phyloP scores from a whole-genome alignment of 106 monocot species.

The Dioscorea dumetorum region DNA sequence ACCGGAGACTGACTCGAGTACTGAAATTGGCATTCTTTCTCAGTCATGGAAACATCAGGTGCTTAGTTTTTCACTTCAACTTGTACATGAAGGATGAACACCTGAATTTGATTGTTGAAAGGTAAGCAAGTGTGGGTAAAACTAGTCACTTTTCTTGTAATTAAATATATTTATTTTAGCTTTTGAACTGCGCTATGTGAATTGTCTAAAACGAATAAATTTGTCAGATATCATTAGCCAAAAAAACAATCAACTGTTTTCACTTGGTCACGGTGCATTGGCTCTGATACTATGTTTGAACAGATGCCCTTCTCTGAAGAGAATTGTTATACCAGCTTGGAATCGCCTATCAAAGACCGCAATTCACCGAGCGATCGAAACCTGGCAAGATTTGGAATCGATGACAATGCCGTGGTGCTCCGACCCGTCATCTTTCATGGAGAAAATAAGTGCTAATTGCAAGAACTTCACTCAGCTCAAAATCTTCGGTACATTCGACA shows the following conservation, averaged over 20 bases:
- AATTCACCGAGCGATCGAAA: constrained; percentile 62
- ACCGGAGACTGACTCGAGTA: constrained; percentile 49
- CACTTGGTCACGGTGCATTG: too few relatives aligned
- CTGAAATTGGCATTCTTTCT: constrained; percentile 64
- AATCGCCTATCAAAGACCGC: constrained; percentile 80
- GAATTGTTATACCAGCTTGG: constrained; percentile 88
- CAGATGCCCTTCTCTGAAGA: constrained; percentile 60
- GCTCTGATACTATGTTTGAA: neutral
- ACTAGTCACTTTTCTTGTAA: too few relatives aligned
- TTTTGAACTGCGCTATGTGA: too few relatives aligned
- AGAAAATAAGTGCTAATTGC: constrained; percentile 71
- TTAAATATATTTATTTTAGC: too few relatives aligned
- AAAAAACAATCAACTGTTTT: too few relatives aligned
- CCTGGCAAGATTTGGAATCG: constrained; percentile 71
- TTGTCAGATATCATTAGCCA: too few relatives aligned
- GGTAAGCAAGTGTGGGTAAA: constrained; percentile 24
- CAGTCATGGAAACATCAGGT: constrained; percentile 54
- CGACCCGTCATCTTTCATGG: constrained; percentile 71
- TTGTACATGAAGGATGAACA: constrained; percentile 93
- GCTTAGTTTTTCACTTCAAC: constrained; percentile 80
- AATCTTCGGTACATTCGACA: constrained; percentile 75
- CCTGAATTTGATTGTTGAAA: constrained; percentile 66
- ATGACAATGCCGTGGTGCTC: constrained; percentile 77
- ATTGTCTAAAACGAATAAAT: too few relatives aligned
- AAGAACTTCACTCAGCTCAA: constrained; percentile 71